phyloP scores from a whole-genome alignment of 2,329 filamentous ascomycete genomes.

The Xylariaceae sp. region DNA sequence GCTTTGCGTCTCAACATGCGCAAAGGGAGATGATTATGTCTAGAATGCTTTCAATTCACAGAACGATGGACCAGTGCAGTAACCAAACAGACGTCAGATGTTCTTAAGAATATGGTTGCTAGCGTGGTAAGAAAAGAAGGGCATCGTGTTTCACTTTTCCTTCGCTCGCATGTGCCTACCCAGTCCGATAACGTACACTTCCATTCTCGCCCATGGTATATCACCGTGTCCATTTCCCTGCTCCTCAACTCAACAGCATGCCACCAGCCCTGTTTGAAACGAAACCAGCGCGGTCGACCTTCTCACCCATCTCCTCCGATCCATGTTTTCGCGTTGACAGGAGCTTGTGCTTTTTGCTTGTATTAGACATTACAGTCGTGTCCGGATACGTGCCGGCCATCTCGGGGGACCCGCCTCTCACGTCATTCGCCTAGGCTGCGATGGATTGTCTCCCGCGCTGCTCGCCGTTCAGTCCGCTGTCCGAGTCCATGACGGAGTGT shows the following conservation, averaged over 20 bases:
- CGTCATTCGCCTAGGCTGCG: slow-evolving; percentile 3
- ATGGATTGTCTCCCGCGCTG: slow-evolving; percentile 31
- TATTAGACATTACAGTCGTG: background rate
- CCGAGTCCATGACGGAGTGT: slow-evolving; percentile 49
- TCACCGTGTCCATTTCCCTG: background rate
- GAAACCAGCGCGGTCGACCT: too few species aligned
- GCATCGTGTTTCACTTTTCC: background rate
- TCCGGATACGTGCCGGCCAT: background rate
- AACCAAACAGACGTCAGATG: background rate
- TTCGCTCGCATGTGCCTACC: background rate
- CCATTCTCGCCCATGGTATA: background rate
- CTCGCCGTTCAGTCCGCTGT: slow-evolving; percentile 53
- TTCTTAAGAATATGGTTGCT: background rate
- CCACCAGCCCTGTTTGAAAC: background rate
- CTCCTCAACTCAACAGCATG: background rate
- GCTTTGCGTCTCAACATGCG: too few species aligned
- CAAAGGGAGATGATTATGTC: too few species aligned
- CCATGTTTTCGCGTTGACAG: background rate
- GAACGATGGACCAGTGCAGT: background rate
- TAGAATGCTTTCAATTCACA: background rate
- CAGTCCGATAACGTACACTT: background rate
- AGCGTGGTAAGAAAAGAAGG: background rate
- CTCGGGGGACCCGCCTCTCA: background rate
- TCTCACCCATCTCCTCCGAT: background rate
- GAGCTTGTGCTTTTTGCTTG: background rate